A percentile compares a stretch with the other conserved stretches of the same genome.
Evolutionary conservation across 306 rosid species (phyloP).

Genomic region (Nissolia schottii): DNA sequence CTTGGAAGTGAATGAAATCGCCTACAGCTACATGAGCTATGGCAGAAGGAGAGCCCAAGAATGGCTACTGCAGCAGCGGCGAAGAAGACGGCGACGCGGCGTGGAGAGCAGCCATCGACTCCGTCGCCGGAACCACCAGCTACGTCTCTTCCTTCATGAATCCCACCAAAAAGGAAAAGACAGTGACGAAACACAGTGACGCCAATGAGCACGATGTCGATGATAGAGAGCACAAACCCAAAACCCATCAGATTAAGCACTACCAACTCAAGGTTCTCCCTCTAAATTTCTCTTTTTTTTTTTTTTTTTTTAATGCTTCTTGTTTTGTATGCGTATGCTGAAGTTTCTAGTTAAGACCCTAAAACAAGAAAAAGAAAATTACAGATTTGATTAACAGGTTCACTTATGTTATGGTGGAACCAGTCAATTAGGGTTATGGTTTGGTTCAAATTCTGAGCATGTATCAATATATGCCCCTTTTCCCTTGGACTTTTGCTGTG

Average conservation of each 20-base stretch:
- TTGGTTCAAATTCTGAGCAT: background rate
- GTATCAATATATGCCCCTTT: no score
- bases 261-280: conserved; percentile 81
- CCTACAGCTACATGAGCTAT: background rate
- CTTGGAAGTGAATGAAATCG: background rate
- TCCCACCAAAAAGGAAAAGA: background rate
- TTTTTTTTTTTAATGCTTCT: background rate
- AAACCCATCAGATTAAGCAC: conserved; percentile 52
- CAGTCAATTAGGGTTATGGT: background rate
- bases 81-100: conserved; percentile 85
- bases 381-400: conserved; percentile 5
- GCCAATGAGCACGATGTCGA: background rate
- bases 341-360: background rate
- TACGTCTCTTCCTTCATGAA: conserved; percentile 41
- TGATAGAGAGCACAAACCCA: conserved; percentile 24
- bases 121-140: conserved; percentile 50
- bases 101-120: conserved; percentile 73
- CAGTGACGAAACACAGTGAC: conserved; percentile 6
- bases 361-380: background rate
- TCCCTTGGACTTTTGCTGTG: background rate
- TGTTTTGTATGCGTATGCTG: background rate
- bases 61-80: conserved; percentile 50
- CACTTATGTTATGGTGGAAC: background rate
- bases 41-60: conserved; percentile 35
- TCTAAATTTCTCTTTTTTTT: background rate